Conservation (phyloP, 2,329 filamentous ascomycete genomes). For the Harringtonia aguacate region DNA sequence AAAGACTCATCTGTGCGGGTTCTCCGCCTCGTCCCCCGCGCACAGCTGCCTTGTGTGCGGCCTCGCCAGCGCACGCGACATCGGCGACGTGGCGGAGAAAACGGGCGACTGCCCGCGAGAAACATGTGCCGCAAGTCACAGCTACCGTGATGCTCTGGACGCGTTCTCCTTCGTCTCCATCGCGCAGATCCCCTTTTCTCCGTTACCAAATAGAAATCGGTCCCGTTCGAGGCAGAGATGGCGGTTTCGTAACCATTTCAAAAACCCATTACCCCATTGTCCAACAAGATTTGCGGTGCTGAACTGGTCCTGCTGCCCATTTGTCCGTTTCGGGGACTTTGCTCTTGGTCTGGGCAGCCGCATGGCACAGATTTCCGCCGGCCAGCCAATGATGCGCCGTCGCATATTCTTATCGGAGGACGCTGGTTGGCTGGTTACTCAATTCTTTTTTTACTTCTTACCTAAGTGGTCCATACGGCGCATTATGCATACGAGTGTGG, state of each 20-base stretch:
- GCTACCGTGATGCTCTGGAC: neutral
- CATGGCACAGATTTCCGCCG: too few species aligned
- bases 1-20: too few species aligned
- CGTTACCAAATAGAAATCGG: conserved; percentile 1
- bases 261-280: conserved; percentile 9
- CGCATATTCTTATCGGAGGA: conserved; percentile 9
- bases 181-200: conserved; percentile 5
- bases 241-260: conserved; percentile 9
- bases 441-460: conserved; percentile 8
- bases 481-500: neutral
- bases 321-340: neutral
- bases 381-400: conserved; percentile 5
- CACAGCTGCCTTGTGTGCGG: too few species aligned
- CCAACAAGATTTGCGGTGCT: neutral
- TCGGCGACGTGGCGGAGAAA: neutral
- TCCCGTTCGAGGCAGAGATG: too few species aligned
- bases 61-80: conserved; percentile 3
- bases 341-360: too few species aligned
- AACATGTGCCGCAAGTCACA: neutral
- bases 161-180: too few species aligned
- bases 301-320: too few species aligned
- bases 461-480: conserved; percentile 2
- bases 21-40: too few species aligned
- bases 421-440: conserved; percentile 9
- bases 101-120: too few species aligned